Conservation (phyloP, 2,329 filamentous ascomycete genomes). For the Cytospora mali region DNA sequence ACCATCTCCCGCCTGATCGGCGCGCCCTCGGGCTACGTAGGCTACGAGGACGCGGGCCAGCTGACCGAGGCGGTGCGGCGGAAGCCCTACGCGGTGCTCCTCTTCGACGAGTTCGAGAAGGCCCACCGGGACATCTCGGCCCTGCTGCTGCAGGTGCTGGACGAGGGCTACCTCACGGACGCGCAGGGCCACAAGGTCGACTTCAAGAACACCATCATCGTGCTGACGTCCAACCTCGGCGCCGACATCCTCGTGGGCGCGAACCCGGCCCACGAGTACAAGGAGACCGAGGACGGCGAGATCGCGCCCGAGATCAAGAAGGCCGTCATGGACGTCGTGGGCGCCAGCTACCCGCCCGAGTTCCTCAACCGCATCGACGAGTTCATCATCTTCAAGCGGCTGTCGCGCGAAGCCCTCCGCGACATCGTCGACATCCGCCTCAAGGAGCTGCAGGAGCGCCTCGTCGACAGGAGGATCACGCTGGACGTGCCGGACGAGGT, state of each 20-base stretch:
- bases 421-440: slow-evolving; percentile 95
- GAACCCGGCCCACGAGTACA: slow-evolving; percentile 65
- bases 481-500: slow-evolving; percentile 72
- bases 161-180: slow-evolving; percentile 95
- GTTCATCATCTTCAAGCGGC: slow-evolving; percentile 92
- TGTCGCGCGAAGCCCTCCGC: slow-evolving; percentile 75
- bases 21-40: slow-evolving; percentile 90
- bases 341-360: slow-evolving; percentile 77
- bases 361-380: slow-evolving; percentile 97
- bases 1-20: slow-evolving; percentile 93
- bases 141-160: slow-evolving; percentile 87
- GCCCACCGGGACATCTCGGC: slow-evolving; percentile 94
- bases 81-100: slow-evolving; percentile 91
- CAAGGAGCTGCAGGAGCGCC: slow-evolving; percentile 76
- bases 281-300: slow-evolving; percentile 64
- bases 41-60: slow-evolving; percentile 95
- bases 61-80: slow-evolving; percentile 92
- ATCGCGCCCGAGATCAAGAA: slow-evolving; percentile 73
- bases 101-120: slow-evolving; percentile 98
- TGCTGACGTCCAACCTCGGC: slow-evolving; percentile 92
- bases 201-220: slow-evolving; percentile 95
- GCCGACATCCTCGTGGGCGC: slow-evolving; percentile 86
- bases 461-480: slow-evolving; percentile 83
- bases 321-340: slow-evolving; percentile 87
- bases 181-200: slow-evolving; percentile 96